These are phyloP conservation scores for Nephelium lappaceum DNA, from an alignment of 345 rosid species.

Conservation along the genomic window DNA sequence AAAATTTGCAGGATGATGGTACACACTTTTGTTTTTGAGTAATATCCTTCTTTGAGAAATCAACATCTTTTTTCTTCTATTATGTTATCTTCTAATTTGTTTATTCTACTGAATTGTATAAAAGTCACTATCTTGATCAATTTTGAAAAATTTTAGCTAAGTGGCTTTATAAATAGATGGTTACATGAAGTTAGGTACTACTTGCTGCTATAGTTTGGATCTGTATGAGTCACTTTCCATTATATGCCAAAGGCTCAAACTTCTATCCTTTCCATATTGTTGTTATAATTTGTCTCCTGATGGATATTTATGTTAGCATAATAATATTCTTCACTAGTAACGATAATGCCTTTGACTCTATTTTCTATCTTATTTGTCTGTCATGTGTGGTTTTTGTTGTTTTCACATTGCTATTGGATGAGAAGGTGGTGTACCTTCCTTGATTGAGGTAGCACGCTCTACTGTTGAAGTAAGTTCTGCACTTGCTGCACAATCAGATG, in stretches of 20 bases:
- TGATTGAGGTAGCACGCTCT: slow-evolving; percentile 39
- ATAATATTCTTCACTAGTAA: background rate
- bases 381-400: background rate
- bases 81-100: background rate
- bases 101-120: background rate
- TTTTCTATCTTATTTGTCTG: slow-evolving; percentile 10
- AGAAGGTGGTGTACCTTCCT: slow-evolving; percentile 48
- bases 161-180: background rate
- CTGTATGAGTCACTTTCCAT: background rate
- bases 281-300: background rate
- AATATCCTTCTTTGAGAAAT: background rate
- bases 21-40: background rate
- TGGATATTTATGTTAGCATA: background rate
- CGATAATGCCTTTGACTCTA: slow-evolving; percentile 9
- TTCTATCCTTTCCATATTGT: background rate
- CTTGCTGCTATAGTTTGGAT: background rate
- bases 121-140: too few relatives aligned
- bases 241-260: background rate
- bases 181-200: background rate
- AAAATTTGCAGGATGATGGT: background rate
- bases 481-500: background rate
- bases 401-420: slow-evolving; percentile 44
- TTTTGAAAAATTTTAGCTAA: background rate
- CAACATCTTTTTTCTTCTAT: background rate
- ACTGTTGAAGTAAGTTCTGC: slow-evolving; percentile 31